Conservation (phyloP, 2,329 filamentous ascomycete genomes). For the Colletotrichum neosansevieriae region DNA sequence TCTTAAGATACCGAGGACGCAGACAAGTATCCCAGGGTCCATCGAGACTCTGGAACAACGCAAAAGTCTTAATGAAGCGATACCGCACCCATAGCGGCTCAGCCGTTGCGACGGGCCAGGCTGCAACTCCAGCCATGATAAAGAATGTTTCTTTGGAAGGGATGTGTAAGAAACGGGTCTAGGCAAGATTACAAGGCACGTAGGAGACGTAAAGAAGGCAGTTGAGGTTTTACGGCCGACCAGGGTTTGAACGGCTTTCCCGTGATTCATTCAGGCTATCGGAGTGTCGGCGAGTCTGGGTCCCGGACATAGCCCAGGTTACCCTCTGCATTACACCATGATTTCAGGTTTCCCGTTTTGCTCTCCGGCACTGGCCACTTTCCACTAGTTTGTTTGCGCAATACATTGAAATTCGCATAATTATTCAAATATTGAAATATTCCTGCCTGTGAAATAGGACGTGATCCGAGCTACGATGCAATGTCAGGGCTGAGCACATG, state of each 20-base stretch:
- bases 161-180: constrained; percentile 8
- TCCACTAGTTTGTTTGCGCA: constrained; percentile 36
- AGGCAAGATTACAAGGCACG: constrained; percentile 22
- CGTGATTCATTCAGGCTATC: constrained; percentile 36
- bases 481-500: constrained; percentile 19
- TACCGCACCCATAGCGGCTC: constrained; percentile 9
- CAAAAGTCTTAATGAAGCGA: constrained; percentile 2
- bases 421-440: neutral
- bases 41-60: neutral
- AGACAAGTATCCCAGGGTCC: neutral
- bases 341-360: constrained; percentile 37
- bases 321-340: constrained; percentile 35
- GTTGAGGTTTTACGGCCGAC: constrained; percentile 23
- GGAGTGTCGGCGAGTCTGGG: constrained; percentile 39
- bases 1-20: constrained; percentile 47
- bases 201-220: constrained; percentile 30
- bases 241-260: constrained; percentile 35
- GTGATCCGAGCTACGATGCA: neutral
- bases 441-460: neutral
- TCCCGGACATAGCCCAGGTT: constrained; percentile 28
- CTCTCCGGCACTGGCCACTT: constrained; percentile 27
- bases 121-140: constrained; percentile 29
- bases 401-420: constrained; percentile 30
- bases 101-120: constrained; percentile 31
- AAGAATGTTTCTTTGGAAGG: constrained; percentile 23